Conservation (phyloP, 2,329 filamentous ascomycete genomes). For the Ceratocystis alfenasii region DNA sequence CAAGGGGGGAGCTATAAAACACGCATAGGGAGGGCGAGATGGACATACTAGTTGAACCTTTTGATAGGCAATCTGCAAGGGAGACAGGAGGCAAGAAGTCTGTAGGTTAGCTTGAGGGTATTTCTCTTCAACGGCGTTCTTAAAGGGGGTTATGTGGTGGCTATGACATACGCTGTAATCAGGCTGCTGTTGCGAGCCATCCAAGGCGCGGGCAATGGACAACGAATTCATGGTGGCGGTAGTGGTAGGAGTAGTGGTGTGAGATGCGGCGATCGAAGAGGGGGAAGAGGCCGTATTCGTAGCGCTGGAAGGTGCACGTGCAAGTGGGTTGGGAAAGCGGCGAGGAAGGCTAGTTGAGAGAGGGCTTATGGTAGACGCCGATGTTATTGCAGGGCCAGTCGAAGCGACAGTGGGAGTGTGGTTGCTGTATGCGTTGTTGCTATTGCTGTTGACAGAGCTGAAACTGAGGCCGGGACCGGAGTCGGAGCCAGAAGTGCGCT, state of each 20-base stretch:
- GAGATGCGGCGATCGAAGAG: neutral
- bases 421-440: neutral
- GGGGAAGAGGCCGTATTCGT: neutral
- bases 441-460: neutral
- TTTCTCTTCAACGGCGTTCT: neutral
- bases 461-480: neutral
- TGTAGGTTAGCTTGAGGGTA: neutral
- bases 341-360: constrained; percentile 13
- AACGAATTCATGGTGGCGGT: constrained; percentile 9
- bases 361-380: neutral
- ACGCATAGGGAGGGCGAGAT: constrained; percentile 24
- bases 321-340: constrained; percentile 16
- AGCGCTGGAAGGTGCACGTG: neutral
- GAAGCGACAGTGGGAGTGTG: neutral
- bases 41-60: constrained; percentile 26
- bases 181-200: constrained; percentile 8
- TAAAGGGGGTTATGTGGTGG: neutral
- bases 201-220: constrained; percentile 13
- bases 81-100: neutral
- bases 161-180: constrained; percentile 14
- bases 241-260: neutral
- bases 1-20: constrained; percentile 20
- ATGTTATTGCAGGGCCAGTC: neutral
- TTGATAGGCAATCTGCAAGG: constrained; percentile 19
- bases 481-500: constrained; percentile 4